Evolutionary conservation across 768 basidiomycete genomes (phyloP), one percentile per base, ranked within the genome.

Genomic region (Leucocoprinus birnbaumii): DNA sequence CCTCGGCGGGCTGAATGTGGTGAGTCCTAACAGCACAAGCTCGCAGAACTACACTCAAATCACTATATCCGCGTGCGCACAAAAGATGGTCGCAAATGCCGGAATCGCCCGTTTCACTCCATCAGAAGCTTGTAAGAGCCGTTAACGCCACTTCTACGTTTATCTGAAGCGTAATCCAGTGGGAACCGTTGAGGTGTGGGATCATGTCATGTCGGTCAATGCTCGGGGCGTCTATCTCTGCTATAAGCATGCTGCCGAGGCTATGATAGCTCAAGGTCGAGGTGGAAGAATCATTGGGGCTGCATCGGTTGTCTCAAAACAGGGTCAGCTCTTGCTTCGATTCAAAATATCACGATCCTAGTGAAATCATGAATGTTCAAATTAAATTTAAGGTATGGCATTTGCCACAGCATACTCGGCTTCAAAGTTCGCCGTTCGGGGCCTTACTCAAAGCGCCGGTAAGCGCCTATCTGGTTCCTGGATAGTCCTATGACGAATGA

Each of bases 241-340:
- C 63, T 86, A 86, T 42, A 83, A 85, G 51, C 74, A 84, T 55
- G 86, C 84, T 2, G 84, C 82, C n/a, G 70, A 69, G 51, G 78
- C 80, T 58, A 87, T 87, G 87, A 67, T 68, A 22, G 72, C 83
- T 6, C 80, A 81, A 66, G 75, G 77, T 0, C 67, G 66, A 8
- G 77, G 82, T 14, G 82, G 85, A 1, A 71, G 79, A 18, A 81
- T 87, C 55, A 75, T 86, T 24, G 79, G 85, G 44, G 71, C 73
- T 2, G 63, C 63, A 0, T 74, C 73, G 0, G 4, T 66, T 0
- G 57, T 62, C 1, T 73, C 67, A 25, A 69, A 71, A 51, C 61
- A 59, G 60, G 70, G 65, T 65, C 22, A 34, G 47, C 35, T 31
- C n/a, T n/a, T n/a, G n/a, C n/a, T n/a, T n/a, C n/a, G n/a, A n/a